Conservation (phyloP, 345 rosid species). For the Salix arbutifolia region DNA sequence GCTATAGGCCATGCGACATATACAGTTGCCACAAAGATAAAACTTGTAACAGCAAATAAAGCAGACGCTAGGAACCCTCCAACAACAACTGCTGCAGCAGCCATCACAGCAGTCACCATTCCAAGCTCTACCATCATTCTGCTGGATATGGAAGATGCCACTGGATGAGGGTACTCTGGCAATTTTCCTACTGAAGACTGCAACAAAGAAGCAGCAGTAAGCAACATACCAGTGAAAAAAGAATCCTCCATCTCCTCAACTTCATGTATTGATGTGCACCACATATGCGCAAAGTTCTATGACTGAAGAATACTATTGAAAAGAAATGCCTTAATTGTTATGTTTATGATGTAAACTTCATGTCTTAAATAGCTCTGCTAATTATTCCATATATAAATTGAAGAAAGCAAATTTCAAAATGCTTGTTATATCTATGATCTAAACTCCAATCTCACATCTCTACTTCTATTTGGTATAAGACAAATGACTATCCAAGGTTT, state of each 20-base stretch:
- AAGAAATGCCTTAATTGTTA: not conserved
- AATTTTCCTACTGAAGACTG: constrained; percentile 78
- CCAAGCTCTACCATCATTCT: constrained; percentile 95
- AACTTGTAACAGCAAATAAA: constrained; percentile 79
- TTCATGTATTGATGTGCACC: not conserved
- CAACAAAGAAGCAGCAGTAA: constrained; percentile 22
- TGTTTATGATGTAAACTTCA: no score
- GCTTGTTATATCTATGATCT: not conserved
- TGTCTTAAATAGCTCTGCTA: not conserved
- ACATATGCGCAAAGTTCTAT: not conserved
- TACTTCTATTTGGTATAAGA: not conserved
- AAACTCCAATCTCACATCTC: not conserved
- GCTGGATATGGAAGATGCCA: constrained; percentile 91
- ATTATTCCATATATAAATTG: not conserved
- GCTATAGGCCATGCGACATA: constrained; percentile 83
- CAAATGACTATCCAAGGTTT: no score
- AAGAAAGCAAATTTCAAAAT: not conserved
- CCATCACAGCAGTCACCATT: constrained; percentile 80
- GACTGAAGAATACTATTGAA: not conserved
- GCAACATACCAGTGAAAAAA: constrained; percentile 6
- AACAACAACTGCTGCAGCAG: constrained; percentile 73
- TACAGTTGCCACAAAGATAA: constrained; percentile 55
- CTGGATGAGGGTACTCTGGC: constrained; percentile 72
- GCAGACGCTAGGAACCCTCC: constrained; percentile 93
- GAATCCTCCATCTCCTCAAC: not conserved